These are phyloP conservation scores for Phytophthora rubi DNA, from an alignment of 352 stramenopile species.

Conservation along the genomic window DNA sequence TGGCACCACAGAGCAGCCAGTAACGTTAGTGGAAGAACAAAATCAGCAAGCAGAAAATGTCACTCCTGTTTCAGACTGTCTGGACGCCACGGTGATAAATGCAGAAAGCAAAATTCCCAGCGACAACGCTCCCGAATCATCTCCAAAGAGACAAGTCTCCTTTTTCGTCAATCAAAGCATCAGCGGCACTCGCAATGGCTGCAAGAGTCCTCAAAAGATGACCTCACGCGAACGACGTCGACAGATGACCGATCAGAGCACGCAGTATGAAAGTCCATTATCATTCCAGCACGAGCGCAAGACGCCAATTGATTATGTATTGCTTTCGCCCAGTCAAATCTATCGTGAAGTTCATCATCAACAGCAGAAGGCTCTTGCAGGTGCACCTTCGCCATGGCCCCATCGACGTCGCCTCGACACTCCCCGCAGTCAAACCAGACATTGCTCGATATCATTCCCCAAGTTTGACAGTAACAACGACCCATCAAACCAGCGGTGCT, in stretches of 20 bases:
- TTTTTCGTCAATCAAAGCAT: neutral
- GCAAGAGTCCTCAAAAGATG: neutral
- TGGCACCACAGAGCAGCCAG: too few species aligned
- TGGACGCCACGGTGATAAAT: too few species aligned
- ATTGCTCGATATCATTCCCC: neutral
- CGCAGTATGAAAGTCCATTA: conserved; percentile 24
- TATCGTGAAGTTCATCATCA: conserved; percentile 28
- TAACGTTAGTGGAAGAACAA: too few species aligned
- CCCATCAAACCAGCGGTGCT: neutral
- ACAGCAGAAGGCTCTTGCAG: conserved; percentile 6
- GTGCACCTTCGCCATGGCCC: conserved; percentile 22
- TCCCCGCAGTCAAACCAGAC: neutral
- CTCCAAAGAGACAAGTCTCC: too few species aligned
- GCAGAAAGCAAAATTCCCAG: too few species aligned
- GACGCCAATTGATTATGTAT: conserved; percentile 27
- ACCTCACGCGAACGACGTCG: neutral
- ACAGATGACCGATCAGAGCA: conserved; percentile 14
- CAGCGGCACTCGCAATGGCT: neutral
- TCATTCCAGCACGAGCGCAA: conserved; percentile 13
- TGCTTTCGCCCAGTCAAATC: conserved; percentile 33
- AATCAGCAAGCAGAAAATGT: too few species aligned
- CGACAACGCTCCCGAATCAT: too few species aligned
- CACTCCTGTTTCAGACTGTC: too few species aligned
- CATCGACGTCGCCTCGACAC: conserved; percentile 19
- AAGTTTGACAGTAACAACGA: neutral